Conservation (phyloP, 139 green algal species). For the Coelastrella sp. region DNA sequence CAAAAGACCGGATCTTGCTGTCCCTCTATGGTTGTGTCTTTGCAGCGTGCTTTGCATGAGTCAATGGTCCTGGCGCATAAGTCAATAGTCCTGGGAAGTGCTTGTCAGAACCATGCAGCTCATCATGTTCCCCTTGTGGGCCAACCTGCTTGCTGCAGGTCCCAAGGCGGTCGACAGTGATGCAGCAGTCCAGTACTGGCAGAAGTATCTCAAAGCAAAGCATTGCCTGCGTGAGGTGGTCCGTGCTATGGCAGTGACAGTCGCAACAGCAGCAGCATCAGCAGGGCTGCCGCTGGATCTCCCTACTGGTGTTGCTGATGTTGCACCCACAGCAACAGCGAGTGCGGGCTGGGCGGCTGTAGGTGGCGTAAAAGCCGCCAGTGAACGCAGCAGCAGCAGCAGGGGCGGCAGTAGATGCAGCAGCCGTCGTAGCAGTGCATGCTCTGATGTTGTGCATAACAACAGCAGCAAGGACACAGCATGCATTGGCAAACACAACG, state of each 20-base stretch:
- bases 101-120: neutral
- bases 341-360: neutral
- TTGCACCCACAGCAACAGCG: neutral
- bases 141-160: neutral
- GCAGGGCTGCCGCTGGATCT: neutral
- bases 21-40: too few relatives aligned
- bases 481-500: too few relatives aligned
- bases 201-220: slow-evolving; percentile 41
- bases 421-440: neutral
- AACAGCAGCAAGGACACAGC: neutral
- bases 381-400: slow-evolving; percentile 13
- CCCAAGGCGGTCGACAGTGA: slow-evolving; percentile 14
- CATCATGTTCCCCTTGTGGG: too few relatives aligned
- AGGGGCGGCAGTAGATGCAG: neutral
- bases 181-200: slow-evolving; percentile 19
- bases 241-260: neutral
- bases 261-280: slow-evolving; percentile 6
- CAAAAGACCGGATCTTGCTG: too few relatives aligned
- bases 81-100: neutral
- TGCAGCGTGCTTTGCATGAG: too few relatives aligned
- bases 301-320: neutral
- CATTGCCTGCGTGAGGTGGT: slow-evolving; percentile 11
- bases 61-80: too few relatives aligned
- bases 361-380: neutral
- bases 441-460: neutral